A percentile compares a stretch with the other conserved stretches of the same genome.
phyloP scores from a whole-genome alignment of 2,329 filamentous ascomycete species.

The Aschersonia sp. region DNA sequence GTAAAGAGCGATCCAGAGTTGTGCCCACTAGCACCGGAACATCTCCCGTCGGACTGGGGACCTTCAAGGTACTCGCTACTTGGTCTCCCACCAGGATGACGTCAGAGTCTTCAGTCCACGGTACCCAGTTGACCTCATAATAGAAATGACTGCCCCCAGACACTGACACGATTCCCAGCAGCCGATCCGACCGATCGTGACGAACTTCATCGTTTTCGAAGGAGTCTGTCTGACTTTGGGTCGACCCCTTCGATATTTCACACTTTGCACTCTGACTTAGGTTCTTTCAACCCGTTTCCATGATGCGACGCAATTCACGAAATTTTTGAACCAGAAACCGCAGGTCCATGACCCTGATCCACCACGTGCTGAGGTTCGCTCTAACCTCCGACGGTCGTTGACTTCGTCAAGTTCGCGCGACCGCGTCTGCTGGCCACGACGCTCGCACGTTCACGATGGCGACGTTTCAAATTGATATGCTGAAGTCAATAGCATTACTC shows the following conservation, averaged over 20 bases:
- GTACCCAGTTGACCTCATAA: neutral
- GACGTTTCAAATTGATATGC: neutral
- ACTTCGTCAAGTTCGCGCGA: constrained; percentile 1
- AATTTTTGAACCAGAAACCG: neutral
- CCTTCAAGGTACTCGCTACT: neutral
- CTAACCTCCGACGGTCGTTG: neutral
- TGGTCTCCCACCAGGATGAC: too few species aligned
- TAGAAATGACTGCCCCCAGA: neutral
- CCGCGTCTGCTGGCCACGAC: constrained; percentile 3
- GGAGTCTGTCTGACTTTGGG: neutral
- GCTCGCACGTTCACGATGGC: constrained; percentile 2
- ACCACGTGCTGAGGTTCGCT: neutral
- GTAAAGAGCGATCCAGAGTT: neutral
- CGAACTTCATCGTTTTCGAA: neutral
- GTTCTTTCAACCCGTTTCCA: neutral
- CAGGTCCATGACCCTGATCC: neutral
- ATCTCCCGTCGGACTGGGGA: neutral
- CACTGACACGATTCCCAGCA: neutral
- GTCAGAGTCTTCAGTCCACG: neutral
- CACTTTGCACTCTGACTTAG: neutral
- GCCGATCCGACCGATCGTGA: neutral
- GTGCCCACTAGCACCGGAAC: neutral
- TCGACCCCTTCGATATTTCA: too few species aligned
- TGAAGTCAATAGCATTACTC: neutral
- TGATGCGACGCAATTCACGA: neutral